These are phyloP conservation scores for Melocanna baccifera DNA, from an alignment of 176 grass and related monocot genomes.

Conservation along the genomic window DNA sequence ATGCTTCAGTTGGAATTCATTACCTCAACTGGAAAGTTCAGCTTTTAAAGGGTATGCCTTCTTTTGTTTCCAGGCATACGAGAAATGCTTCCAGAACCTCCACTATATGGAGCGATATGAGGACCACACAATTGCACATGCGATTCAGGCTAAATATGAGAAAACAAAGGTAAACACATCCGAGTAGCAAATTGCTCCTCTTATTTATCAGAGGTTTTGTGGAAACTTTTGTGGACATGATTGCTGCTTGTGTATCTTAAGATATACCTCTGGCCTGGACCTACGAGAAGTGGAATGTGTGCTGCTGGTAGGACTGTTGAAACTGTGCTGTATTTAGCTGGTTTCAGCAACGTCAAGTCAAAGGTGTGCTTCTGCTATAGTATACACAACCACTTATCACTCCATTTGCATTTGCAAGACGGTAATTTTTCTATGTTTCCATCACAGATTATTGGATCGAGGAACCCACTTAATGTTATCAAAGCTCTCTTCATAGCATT, in stretches of 20 bases:
- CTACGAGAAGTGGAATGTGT: slow-evolving; percentile 63
- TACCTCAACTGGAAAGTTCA: not conserved
- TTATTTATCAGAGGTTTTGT: not conserved
- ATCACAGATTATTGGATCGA: slow-evolving; percentile 90
- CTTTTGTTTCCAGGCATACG: slow-evolving; percentile 70
- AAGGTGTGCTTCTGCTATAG: slow-evolving; percentile 51
- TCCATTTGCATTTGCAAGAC: not conserved
- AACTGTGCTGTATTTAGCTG: slow-evolving; percentile 77
- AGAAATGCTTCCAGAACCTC: slow-evolving; percentile 98
- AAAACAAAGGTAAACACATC: slow-evolving; percentile 77
- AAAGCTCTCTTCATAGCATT: slow-evolving; percentile 94
- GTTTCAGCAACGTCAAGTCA: slow-evolving; percentile 84
- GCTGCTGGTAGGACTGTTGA: slow-evolving; percentile 72
- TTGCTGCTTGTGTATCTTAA: slow-evolving; percentile 28
- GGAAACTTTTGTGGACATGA: not conserved
- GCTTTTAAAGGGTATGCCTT: slow-evolving; percentile 4
- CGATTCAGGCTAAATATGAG: slow-evolving; percentile 85
- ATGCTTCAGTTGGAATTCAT: not conserved
- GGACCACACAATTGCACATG: slow-evolving; percentile 93
- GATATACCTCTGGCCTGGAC: slow-evolving; percentile 93
- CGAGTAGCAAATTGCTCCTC: not conserved
- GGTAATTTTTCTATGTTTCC: not conserved
- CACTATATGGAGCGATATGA: slow-evolving; percentile 93
- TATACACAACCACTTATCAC: not conserved
- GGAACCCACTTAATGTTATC: slow-evolving; percentile 86